These are phyloP conservation scores for Geotrichum fermentans DNA, from an alignment of 1,139 yeast genomes.

Conservation along the genomic window DNA sequence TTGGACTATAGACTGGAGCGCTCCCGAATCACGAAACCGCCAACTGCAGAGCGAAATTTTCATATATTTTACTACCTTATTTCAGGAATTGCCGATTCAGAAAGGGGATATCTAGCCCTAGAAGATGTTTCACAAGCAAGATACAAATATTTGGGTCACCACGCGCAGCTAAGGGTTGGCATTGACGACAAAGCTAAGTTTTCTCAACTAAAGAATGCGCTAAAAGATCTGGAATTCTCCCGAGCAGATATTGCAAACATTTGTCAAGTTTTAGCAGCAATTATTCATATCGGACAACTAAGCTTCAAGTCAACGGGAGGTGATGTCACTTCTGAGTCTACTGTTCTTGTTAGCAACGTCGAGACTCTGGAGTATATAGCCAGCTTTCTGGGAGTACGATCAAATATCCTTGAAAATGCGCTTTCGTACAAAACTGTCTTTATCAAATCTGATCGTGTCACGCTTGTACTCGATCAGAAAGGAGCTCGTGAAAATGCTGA, in stretches of 20 bases:
- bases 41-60: constrained; percentile 42
- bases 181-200: constrained; percentile 39
- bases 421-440: constrained; percentile 40
- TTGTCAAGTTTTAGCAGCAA: constrained; percentile 42
- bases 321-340: constrained; percentile 37
- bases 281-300: constrained; percentile 42
- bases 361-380: constrained; percentile 39
- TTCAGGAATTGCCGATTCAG: constrained; percentile 40
- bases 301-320: constrained; percentile 36
- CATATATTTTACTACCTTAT: constrained; percentile 41
- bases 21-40: constrained; percentile 40
- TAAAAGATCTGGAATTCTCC: constrained; percentile 38
- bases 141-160: constrained; percentile 42
- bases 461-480: constrained; percentile 40
- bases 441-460: constrained; percentile 40
- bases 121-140: constrained; percentile 31
- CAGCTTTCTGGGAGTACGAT: constrained; percentile 40
- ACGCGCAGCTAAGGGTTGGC: constrained; percentile 39
- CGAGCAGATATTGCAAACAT: constrained; percentile 43
- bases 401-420: constrained; percentile 39
- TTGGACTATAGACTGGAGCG: constrained; percentile 41
- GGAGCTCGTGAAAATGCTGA: constrained; percentile 44
- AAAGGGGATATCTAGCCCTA: constrained; percentile 38
- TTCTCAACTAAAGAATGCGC: constrained; percentile 37
- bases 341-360: constrained; percentile 38